Evolutionary conservation across 2,329 filamentous ascomycete genomes (phyloP), one percentile per base, ranked within the genome.

Genomic region (Lasiodiplodia gonubiensis): DNA sequence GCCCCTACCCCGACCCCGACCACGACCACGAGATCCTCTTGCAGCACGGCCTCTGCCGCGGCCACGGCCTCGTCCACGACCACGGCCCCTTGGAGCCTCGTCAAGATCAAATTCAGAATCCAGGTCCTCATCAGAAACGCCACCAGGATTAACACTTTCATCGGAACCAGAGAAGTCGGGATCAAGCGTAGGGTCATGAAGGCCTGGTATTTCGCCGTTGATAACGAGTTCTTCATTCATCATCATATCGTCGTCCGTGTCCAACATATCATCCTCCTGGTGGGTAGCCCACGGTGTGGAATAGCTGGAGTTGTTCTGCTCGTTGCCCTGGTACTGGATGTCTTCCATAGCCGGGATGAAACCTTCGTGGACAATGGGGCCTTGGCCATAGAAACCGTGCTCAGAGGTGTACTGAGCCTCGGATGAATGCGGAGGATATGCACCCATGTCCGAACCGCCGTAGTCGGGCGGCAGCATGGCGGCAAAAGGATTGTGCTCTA

Each of bases 351-450:
- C 72, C 75, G 78, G 78, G 59, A 80, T 78, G 60, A 77, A 80
- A 6, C 78, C 79, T 69, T 80, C 78, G 64, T 79, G 77, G 30
- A 80, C 74, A 11, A 78, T 71, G 12, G 76, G 77, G 21, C 61
- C 66, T 21, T 67, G 66, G 21, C 59, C 59, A 51, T 67, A 67
- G 39, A 55, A 67, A 4, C 66, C 66, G n/a, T 53, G 46, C 21
- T 64, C 66, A 5, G 66, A 27, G 25, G 35, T 27, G 30, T 67
- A 67, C 25, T 46, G 54, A n/a, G 57, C 49, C 18, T 64, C 37
- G 14, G 21, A n/a, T 8, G 35, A 10, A 23, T 53, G 23, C 23
- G 33, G 33, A 18, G 35, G 33, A 18, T 67, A 67, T 12, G 35
- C 18, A 30, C 18, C 35, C 35, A 60, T 30, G 35, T 53, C 51